A percentile compares a stretch with the other conserved stretches of the same genome.
phyloP scores from a whole-genome alignment of 106 monocot genomes.

The Allium cepa region DNA sequence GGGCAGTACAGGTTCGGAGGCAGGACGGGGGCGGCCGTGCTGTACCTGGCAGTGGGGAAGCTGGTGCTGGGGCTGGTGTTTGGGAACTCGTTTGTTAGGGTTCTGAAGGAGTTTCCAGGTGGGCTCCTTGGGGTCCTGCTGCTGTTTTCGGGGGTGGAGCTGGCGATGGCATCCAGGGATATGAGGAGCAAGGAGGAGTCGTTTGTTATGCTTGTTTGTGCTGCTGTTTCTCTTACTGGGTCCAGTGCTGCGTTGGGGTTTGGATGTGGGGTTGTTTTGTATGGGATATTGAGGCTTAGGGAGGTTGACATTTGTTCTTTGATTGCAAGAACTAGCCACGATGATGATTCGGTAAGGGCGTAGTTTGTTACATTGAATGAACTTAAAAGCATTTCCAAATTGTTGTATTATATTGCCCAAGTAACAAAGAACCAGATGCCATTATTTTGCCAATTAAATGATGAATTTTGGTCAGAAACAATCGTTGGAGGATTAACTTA shows the following conservation, averaged over 20 bases:
- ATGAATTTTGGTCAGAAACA: too few species aligned
- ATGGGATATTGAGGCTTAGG: slow-evolving; percentile 49
- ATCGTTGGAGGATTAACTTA: too few species aligned
- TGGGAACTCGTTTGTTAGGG: slow-evolving; percentile 71
- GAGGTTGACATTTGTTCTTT: slow-evolving; percentile 14
- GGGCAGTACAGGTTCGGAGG: slow-evolving; percentile 97
- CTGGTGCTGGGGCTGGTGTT: slow-evolving; percentile 54
- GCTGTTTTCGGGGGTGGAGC: slow-evolving; percentile 86
- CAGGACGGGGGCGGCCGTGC: slow-evolving; percentile 69
- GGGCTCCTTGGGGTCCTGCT: slow-evolving; percentile 87
- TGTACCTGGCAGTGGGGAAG: slow-evolving; percentile 73
- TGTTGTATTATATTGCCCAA: too few species aligned
- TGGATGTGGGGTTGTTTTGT: slow-evolving; percentile 54
- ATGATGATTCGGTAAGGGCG: too few species aligned
- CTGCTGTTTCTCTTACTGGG: slow-evolving; percentile 79
- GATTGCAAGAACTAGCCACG: too few species aligned
- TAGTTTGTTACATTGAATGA: too few species aligned
- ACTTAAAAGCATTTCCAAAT: too few species aligned
- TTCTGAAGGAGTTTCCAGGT: slow-evolving; percentile 68
- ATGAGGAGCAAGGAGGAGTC: slow-evolving; percentile 85
- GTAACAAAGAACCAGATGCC: too few species aligned
- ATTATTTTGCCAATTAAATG: too few species aligned
- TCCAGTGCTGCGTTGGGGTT: slow-evolving; percentile 85
- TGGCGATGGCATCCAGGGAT: slow-evolving; percentile 95
- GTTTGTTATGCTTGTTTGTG: slow-evolving; percentile 86